These are phyloP conservation scores for Rhodamnia argentea DNA, from an alignment of 345 rosid genomes.

Conservation along the genomic window DNA sequence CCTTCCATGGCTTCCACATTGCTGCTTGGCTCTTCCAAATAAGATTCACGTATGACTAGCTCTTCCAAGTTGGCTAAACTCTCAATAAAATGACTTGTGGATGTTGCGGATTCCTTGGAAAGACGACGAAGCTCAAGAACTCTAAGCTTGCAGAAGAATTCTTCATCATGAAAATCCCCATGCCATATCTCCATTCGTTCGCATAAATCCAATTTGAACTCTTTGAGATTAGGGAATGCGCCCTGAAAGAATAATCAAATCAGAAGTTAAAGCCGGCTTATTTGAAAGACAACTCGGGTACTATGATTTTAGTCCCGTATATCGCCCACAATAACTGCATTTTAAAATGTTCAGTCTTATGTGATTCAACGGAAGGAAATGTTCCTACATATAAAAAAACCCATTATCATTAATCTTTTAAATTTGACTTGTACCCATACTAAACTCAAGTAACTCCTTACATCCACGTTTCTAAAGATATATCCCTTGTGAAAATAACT, in stretches of 20 bases:
- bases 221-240: background rate
- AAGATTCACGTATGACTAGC: background rate
- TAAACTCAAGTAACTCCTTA: background rate
- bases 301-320: too few relatives aligned
- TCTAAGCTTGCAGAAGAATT: background rate
- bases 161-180: background rate
- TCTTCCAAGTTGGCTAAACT: background rate
- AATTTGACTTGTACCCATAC: background rate
- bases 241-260: too few relatives aligned
- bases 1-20: background rate
- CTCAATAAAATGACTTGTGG: background rate
- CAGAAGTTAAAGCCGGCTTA: too few relatives aligned
- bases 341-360: too few relatives aligned
- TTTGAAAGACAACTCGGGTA: too few relatives aligned
- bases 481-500: background rate
- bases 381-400: too few relatives aligned
- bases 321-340: too few relatives aligned
- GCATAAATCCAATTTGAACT: background rate
- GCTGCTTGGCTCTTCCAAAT: background rate
- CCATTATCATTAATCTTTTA: too few relatives aligned
- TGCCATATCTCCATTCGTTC: background rate
- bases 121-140: background rate
- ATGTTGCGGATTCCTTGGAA: background rate
- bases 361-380: too few relatives aligned
- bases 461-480: background rate